These are phyloP conservation scores for Delonix regia DNA, from an alignment of 306 rosid species.

Conservation along the genomic window DNA sequence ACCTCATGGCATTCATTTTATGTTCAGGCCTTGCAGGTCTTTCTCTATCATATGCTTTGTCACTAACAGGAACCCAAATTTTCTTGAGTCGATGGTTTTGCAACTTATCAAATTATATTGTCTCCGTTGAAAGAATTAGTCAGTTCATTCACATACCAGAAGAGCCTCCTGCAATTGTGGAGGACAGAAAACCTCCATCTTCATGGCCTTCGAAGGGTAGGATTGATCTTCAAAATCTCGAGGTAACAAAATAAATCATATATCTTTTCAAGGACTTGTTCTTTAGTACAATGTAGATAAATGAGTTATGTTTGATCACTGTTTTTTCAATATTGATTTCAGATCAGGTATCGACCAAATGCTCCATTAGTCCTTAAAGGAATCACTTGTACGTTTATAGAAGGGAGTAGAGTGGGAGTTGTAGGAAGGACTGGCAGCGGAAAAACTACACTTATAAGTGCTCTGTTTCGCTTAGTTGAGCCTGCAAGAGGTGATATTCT, in stretches of 20 bases:
- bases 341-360: slow-evolving; percentile 66
- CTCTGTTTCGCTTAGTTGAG: slow-evolving; percentile 74
- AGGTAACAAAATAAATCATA: slow-evolving; percentile 42
- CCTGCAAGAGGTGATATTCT: slow-evolving; percentile 55
- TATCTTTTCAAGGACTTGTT: background rate
- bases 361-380: slow-evolving; percentile 66
- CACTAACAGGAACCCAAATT: slow-evolving; percentile 43
- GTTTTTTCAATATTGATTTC: slow-evolving; percentile 1
- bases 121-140: slow-evolving; percentile 76
- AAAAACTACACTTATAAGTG: slow-evolving; percentile 73
- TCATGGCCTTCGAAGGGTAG: slow-evolving; percentile 72
- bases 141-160: slow-evolving; percentile 69
- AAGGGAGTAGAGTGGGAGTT: slow-evolving; percentile 64
- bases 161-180: slow-evolving; percentile 62
- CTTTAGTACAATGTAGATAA: background rate
- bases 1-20: background rate
- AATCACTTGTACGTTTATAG: slow-evolving; percentile 65
- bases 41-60: slow-evolving; percentile 67
- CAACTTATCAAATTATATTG: slow-evolving; percentile 48
- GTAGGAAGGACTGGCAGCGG: slow-evolving; percentile 83
- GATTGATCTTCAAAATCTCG: slow-evolving; percentile 55
- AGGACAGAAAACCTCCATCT: slow-evolving; percentile 56
- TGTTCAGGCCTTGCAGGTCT: slow-evolving; percentile 71
- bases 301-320: background rate
- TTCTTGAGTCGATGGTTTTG: slow-evolving; percentile 53